Base-by-base conservation (phyloP, 345 rosid species). In the Eucalyptus marginata region DNA sequence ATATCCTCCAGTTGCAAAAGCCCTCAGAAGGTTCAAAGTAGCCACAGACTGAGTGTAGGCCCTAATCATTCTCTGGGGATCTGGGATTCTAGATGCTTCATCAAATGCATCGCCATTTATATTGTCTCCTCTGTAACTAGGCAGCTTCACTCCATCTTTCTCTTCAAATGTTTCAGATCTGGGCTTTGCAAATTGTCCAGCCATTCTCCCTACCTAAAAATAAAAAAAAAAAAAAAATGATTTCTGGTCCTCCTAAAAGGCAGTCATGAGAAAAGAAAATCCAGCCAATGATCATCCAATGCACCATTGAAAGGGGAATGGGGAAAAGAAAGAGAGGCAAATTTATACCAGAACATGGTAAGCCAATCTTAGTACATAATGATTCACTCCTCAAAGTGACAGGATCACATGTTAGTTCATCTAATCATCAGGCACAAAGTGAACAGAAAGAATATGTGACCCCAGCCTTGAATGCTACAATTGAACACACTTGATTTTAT, bases 1-100 rank as follows among this genome's bases (percentile, higher is more conserved):
- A 86, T 93, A 93, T n/a, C 94, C 94, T 87, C 94, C 92, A 1
- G 93, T 90, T 59, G 94, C 93, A 87, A 90, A 93, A 50, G 94
- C 92, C 88, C 94, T 91, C 66, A 93, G 79, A 80, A 93, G 93
- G 89, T 93, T 93, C 90, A 93, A 89, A 59, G 94, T 93, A 13
- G 93, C 93, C 24, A 64, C 93, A 8, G 94, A 90, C 86, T 92
- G 94, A 80, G 86, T 86, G 86, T 92, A 93, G 81, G 93, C 94
- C 86, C 91, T 89, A 80, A 88, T 90, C 94, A 93, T 93, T 88
- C 94, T 92, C 62, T 93, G 88, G 46, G 92, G 93, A 49, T 93
- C 93, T 8, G 94, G 93, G 66, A 88, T 52, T 83, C 94, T 91
- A 20, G 90, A 87, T 89, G 90, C 85, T 59, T 89, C 90, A 87